Evolutionary conservation across 768 basidiomycete species (phyloP).

Genomic region (Amylocystis lapponica): DNA sequence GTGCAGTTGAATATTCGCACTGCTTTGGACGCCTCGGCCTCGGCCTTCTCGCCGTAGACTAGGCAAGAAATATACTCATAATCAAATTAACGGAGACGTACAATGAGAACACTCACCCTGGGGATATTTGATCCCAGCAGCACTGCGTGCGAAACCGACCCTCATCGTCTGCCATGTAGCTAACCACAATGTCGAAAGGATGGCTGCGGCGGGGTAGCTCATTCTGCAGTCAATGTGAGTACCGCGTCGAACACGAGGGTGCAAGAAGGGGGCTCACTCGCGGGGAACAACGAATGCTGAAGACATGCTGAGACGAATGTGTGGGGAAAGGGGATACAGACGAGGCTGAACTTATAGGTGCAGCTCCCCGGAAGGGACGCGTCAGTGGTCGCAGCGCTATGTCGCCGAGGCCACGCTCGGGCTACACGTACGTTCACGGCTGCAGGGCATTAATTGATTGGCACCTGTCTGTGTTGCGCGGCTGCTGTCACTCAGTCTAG

Average conservation of each 20-base stretch:
- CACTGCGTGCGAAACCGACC: slow-evolving; percentile 41
- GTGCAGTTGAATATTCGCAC: slow-evolving; percentile 66
- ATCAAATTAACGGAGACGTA: neutral
- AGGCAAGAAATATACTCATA: neutral
- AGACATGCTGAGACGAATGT: slow-evolving; percentile 11
- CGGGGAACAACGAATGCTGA: slow-evolving; percentile 11
- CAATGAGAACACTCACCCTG: slow-evolving; percentile 41
- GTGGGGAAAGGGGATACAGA: too few relatives aligned
- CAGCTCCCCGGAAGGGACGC: too few relatives aligned
- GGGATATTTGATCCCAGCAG: slow-evolving; percentile 58
- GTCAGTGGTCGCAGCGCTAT: too few relatives aligned
- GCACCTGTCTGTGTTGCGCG: too few relatives aligned
- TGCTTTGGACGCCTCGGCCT: slow-evolving; percentile 42
- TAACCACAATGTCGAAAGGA: slow-evolving; percentile 47
- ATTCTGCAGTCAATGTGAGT: slow-evolving; percentile 30
- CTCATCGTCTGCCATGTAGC: slow-evolving; percentile 42
- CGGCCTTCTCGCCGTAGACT: slow-evolving; percentile 69
- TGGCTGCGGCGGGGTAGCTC: slow-evolving; percentile 52
- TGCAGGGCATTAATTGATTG: too few relatives aligned
- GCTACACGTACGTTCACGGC: too few relatives aligned
- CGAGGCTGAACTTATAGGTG: too few relatives aligned
- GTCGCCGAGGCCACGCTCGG: too few relatives aligned
- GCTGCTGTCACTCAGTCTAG: too few relatives aligned
- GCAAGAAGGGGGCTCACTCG: slow-evolving; percentile 10
- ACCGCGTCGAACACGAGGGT: neutral